These are phyloP conservation scores for Venturiaceae sp. DNA, from an alignment of 2,329 filamentous ascomycete species.

Conservation along the genomic window DNA sequence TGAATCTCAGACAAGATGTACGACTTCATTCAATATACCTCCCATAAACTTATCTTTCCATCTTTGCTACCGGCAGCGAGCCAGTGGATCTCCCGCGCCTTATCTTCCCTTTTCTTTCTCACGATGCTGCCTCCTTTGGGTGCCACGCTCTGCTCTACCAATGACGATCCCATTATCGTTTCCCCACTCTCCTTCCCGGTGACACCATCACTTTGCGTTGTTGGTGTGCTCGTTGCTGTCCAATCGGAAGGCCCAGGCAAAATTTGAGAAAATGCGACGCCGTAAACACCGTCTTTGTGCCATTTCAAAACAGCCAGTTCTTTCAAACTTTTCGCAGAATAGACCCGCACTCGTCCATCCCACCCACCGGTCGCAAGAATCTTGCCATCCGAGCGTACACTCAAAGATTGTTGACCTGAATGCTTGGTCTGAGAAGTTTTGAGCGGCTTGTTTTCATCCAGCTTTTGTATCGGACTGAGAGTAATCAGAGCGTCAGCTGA, in stretches of 20 bases:
- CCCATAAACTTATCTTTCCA: constrained; percentile 91
- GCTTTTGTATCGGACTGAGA: constrained; percentile 56
- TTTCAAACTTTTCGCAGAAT: constrained; percentile 68
- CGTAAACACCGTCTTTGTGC: constrained; percentile 84
- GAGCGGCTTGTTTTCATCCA: constrained; percentile 30
- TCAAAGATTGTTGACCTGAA: constrained; percentile 76
- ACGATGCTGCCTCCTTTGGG: constrained; percentile 13
- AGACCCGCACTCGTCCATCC: constrained; percentile 76
- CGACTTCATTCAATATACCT: constrained; percentile 58
- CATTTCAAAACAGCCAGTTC: constrained; percentile 90
- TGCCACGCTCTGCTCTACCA: background rate
- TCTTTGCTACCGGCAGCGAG: constrained; percentile 86
- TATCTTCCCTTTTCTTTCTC: constrained; percentile 29
- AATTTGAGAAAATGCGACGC: constrained; percentile 58
- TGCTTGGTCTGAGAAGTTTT: constrained; percentile 71
- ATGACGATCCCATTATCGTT: background rate
- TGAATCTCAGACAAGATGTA: no score
- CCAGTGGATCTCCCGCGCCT: constrained; percentile 71
- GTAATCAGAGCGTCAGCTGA: constrained; percentile 71
- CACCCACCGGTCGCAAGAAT: constrained; percentile 88
- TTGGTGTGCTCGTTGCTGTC: background rate
- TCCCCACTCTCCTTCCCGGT: background rate
- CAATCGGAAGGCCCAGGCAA: background rate
- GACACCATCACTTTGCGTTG: background rate
- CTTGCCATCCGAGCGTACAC: constrained; percentile 67